Evolutionary conservation across 2,329 filamentous ascomycete genomes (phyloP).

Genomic region (Tolypocladium tundrense): DNA sequence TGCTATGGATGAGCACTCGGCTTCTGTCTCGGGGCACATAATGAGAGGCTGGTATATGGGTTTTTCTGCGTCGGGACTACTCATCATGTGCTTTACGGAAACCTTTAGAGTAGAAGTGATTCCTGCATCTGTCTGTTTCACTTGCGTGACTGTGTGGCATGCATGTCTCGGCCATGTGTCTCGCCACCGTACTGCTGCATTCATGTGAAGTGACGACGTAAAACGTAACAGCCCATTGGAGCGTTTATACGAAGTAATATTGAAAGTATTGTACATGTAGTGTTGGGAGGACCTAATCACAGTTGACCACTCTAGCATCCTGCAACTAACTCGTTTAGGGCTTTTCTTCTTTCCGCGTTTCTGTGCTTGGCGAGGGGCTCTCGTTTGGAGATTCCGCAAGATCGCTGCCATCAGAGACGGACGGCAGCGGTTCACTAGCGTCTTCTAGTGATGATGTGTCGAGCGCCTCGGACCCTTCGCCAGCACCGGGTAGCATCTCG

Average conservation of each 20-base stretch:
- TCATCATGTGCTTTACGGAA: conserved; percentile 35
- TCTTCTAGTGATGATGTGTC: not conserved
- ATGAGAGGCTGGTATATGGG: conserved; percentile 31
- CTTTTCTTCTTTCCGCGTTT: not conserved
- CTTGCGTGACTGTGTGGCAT: not conserved
- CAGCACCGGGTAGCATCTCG: not conserved
- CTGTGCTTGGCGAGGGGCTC: not conserved
- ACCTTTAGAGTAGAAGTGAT: conserved; percentile 38
- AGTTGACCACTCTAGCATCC: not conserved
- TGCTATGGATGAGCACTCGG: conserved; percentile 34
- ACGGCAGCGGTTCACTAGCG: not conserved
- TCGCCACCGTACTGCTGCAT: not conserved
- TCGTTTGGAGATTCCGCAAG: not conserved
- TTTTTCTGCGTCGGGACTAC: conserved; percentile 27
- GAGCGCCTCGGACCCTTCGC: not conserved
- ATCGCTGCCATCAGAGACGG: not conserved
- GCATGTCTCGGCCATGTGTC: not conserved
- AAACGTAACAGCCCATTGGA: no score
- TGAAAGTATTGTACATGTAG: not conserved
- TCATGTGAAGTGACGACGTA: no score
- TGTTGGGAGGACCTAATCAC: no score
- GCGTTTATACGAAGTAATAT: no score
- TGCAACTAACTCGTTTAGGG: conserved; percentile 7
- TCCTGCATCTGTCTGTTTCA: conserved; percentile 11
- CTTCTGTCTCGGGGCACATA: conserved; percentile 29